Percentiles rank a stretch among this genome's conserved stretches.
Evolutionary conservation across 371 early-diverging fungal genomes (phyloP).

Genomic region (Lichtheimia hyalospora): DNA sequence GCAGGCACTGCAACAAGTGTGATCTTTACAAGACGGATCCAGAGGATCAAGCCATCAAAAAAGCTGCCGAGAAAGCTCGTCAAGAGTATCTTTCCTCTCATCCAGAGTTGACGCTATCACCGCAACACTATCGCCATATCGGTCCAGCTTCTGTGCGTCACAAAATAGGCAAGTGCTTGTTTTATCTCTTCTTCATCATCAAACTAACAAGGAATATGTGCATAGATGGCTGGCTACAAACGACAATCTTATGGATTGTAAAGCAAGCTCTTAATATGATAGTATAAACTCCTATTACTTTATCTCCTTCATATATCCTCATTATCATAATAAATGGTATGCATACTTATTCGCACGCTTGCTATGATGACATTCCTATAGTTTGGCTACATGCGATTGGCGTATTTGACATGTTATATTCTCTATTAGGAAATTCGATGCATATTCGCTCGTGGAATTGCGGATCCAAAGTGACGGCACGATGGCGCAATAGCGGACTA

Average conservation of each 20-base stretch:
- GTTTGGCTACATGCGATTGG: too few species aligned
- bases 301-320: background rate
- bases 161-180: conserved; percentile 13
- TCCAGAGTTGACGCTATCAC: conserved; percentile 31
- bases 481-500: conserved; percentile 3
- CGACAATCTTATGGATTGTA: conserved; percentile 19
- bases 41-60: conserved; percentile 47
- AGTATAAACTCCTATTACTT: conserved; percentile 5
- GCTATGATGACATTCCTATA: too few species aligned
- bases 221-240: conserved; percentile 24
- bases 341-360: too few species aligned
- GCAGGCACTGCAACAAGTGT: conserved; percentile 57
- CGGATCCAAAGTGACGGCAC: background rate
- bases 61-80: conserved; percentile 51
- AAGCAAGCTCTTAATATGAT: conserved; percentile 18
- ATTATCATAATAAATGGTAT: too few species aligned
- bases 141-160: conserved; percentile 29
- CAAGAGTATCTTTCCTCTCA: conserved; percentile 51
- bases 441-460: too few species aligned
- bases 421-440: too few species aligned
- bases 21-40: conserved; percentile 60
- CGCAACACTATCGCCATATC: conserved; percentile 16
- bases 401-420: too few species aligned
- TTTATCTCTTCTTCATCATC: background rate
- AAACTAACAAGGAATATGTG: background rate